phyloP scores from a whole-genome alignment of 2,329 filamentous ascomycete genomes.

The Trichoderma koningiopsis region DNA sequence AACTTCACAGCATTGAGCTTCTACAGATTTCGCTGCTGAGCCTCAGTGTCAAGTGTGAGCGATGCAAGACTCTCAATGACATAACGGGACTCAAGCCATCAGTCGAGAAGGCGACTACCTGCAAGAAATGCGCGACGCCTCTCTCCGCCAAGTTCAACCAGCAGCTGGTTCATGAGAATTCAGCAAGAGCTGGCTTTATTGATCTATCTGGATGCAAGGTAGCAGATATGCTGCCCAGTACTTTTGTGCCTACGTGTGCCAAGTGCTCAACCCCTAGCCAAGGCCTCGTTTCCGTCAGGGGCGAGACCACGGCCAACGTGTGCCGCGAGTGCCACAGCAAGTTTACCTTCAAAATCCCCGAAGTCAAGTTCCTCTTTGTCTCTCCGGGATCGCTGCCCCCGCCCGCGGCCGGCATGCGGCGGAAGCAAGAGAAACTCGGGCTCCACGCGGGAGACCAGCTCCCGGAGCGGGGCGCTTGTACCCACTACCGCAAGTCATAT shows the following conservation, averaged over 20 bases:
- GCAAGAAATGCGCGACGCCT: conserved; percentile 60
- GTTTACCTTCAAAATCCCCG: conserved; percentile 78
- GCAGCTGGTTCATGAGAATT: conserved; percentile 72
- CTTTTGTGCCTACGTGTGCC: conserved; percentile 76
- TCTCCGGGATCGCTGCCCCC: conserved; percentile 53
- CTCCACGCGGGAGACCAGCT: conserved; percentile 60
- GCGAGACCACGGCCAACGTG: conserved; percentile 71
- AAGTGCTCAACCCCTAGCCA: conserved; percentile 71
- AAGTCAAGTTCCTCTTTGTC: conserved; percentile 76
- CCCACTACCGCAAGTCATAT: conserved; percentile 61
- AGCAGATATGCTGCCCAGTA: conserved; percentile 75
- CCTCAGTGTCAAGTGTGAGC: conserved; percentile 74
- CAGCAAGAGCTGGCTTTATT: conserved; percentile 75
- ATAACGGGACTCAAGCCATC: conserved; percentile 65
- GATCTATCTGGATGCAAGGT: conserved; percentile 75
- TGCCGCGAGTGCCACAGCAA: conserved; percentile 79
- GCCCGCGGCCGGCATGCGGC: conserved; percentile 46
- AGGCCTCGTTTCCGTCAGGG: conserved; percentile 71
- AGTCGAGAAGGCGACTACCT: conserved; percentile 53
- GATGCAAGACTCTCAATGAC: conserved; percentile 75
- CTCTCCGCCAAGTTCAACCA: conserved; percentile 61
- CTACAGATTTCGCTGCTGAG: conserved; percentile 68
- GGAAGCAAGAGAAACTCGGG: conserved; percentile 56
- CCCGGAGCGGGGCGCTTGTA: conserved; percentile 55
- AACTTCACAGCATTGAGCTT: conserved; percentile 76